A percentile compares a stretch with the other conserved stretches of the same genome.
Conservation (phyloP, 345 rosid genomes). For the Salix viminalis region DNA sequence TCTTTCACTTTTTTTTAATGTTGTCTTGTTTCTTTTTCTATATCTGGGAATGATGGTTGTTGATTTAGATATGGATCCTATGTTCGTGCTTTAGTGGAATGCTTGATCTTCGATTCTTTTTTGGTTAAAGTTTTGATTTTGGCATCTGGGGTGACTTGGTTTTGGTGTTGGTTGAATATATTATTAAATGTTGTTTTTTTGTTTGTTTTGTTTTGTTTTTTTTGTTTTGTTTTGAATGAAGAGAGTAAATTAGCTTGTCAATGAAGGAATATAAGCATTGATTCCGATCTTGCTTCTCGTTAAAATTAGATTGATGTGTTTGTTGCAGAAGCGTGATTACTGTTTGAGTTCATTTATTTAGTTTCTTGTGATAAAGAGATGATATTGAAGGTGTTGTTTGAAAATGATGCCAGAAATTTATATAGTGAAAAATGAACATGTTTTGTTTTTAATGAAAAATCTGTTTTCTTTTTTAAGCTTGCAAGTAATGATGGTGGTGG, state of each 20-base stretch:
- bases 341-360: background rate
- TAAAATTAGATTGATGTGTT: background rate
- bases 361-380: background rate
- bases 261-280: background rate
- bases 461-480: background rate
- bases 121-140: slow-evolving; percentile 23
- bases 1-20: background rate
- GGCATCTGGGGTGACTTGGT: slow-evolving; percentile 10
- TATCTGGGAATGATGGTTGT: slow-evolving; percentile 4
- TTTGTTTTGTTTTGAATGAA: background rate
- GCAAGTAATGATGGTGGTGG: background rate
- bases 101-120: slow-evolving; percentile 1
- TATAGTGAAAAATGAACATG: background rate
- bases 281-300: background rate
- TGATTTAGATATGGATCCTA: slow-evolving; percentile 17
- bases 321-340: background rate
- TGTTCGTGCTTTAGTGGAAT: slow-evolving; percentile 1
- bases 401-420: background rate
- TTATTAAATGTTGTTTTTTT: background rate
- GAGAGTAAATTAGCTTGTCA: background rate
- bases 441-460: background rate
- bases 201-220: background rate
- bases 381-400: background rate
- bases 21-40: background rate
- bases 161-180: slow-evolving; percentile 1